Evolutionary conservation across 768 basidiomycete species (phyloP), one percentile per base, ranked within the genome.

Genomic region (Pholiota conissans): DNA sequence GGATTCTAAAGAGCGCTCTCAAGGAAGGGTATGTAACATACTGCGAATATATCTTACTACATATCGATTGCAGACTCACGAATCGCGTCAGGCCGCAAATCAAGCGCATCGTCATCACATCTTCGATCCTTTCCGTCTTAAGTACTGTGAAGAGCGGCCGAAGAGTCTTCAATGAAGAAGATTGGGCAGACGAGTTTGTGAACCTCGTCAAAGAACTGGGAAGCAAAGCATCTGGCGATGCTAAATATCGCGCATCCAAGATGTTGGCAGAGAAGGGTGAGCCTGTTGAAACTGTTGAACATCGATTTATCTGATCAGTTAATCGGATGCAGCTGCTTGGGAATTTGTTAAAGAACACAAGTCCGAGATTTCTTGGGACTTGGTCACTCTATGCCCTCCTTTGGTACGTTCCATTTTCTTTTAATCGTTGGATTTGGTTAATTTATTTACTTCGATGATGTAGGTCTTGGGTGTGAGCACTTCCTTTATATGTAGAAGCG

Each of bases 31-130:
- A 58, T 18, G 73, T 50, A 22, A 71, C 14, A 46, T n/a, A 22
- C 0, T 34, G 29, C 27, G 22, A 13, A 39, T 24, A 20, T 22
- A 22, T 18, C 29, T 24, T 37, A n/a, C n/a, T n/a, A n/a, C n/a
- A n/a, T 20, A 7, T n/a, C 27, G 26, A 34, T 30, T 3, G 18
- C 5, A 26, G 3, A 22, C 9, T 13, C 9, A n/a, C 18, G 13
- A 9, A 22, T 26, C 20, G 30, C 10, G 7, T 55, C 29, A 76
- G 81, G 58, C 61, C 77, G 6, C 59, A 68, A 7, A 74, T 93
- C 61, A 84, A 88, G 67, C 83, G 91, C 3, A 73, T 94, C 40
- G 83, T 92, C 13, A 69, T 90, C 59, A 89, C 87, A 0, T 85
- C 85, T 8, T 90, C 89, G 0, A 71, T 68, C 32, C 86, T 81